phyloP scores from a whole-genome alignment of 768 basidiomycete species.

The Xanthoconium stramineum region DNA sequence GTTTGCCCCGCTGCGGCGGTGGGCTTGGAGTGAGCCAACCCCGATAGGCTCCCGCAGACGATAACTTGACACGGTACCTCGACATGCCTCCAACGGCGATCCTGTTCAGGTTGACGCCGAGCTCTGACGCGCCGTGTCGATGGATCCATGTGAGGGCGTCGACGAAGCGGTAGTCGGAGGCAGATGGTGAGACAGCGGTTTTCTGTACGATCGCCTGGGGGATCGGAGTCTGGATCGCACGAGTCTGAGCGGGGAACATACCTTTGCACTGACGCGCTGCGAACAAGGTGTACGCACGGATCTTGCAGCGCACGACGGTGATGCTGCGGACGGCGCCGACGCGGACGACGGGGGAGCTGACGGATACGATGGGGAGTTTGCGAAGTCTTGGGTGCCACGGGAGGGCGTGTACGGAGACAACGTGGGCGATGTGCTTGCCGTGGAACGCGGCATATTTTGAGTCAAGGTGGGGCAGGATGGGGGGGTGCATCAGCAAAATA shows the following conservation, averaged over 20 bases:
- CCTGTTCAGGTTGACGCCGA: constrained; percentile 47
- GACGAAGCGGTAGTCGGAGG: constrained; percentile 73
- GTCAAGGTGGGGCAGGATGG: constrained; percentile 52
- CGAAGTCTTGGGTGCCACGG: constrained; percentile 60
- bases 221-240: not conserved
- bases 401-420: constrained; percentile 50
- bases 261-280: constrained; percentile 31
- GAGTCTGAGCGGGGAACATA: not conserved
- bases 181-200: constrained; percentile 61
- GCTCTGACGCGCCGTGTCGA: constrained; percentile 40
- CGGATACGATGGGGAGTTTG: constrained; percentile 44
- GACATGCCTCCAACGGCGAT: constrained; percentile 73
- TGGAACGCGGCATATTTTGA: constrained; percentile 64
- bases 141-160: constrained; percentile 64
- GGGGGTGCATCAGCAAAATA: constrained; percentile 36
- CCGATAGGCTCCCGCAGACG: not conserved
- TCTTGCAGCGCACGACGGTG: constrained; percentile 44
- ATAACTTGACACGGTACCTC: constrained; percentile 42
- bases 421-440: constrained; percentile 41
- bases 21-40: not conserved
- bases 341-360: constrained; percentile 50
- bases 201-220: constrained; percentile 40
- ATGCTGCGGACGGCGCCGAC: constrained; percentile 55
- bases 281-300: constrained; percentile 65
- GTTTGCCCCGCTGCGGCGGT: constrained; percentile 56